Percentiles rank a stretch among this genome's conserved stretches.
phyloP scores from a whole-genome alignment of 306 rosid species.

The Sesbania bispinosa region DNA sequence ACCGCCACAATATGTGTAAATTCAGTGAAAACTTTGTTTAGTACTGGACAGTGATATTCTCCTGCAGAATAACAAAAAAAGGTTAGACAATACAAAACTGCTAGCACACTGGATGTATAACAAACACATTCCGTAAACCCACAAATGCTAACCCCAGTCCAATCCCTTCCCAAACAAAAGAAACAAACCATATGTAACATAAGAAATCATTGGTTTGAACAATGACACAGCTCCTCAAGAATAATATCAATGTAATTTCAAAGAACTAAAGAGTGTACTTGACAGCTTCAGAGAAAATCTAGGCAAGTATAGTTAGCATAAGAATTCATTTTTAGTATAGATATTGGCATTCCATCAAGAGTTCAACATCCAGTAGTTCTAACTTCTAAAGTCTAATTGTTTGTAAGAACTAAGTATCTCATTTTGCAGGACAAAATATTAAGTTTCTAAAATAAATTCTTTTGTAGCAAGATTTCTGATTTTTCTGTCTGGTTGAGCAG shows the following conservation, averaged over 20 bases:
- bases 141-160: background rate
- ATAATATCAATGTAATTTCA: background rate
- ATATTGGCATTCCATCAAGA: slow-evolving; percentile 5
- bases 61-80: slow-evolving; percentile 47
- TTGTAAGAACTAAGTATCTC: background rate
- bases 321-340: background rate
- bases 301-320: slow-evolving; percentile 42
- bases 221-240: background rate
- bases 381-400: background rate
- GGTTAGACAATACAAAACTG: background rate
- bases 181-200: slow-evolving; percentile 9
- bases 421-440: background rate
- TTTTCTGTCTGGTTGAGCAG: no score
- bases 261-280: slow-evolving; percentile 21
- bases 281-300: slow-evolving; percentile 56
- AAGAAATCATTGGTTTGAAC: background rate
- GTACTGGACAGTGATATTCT: slow-evolving; percentile 92
- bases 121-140: slow-evolving; percentile 1
- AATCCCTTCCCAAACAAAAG: slow-evolving; percentile 1
- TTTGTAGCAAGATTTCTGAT: background rate
- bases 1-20: slow-evolving; percentile 91
- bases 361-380: slow-evolving; percentile 1
- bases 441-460: background rate
- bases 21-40: slow-evolving; percentile 95
- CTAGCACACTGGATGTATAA: background rate